Evolutionary conservation across 2,329 filamentous ascomycete genomes (phyloP).

Genomic region (Botrytis fragariae): DNA sequence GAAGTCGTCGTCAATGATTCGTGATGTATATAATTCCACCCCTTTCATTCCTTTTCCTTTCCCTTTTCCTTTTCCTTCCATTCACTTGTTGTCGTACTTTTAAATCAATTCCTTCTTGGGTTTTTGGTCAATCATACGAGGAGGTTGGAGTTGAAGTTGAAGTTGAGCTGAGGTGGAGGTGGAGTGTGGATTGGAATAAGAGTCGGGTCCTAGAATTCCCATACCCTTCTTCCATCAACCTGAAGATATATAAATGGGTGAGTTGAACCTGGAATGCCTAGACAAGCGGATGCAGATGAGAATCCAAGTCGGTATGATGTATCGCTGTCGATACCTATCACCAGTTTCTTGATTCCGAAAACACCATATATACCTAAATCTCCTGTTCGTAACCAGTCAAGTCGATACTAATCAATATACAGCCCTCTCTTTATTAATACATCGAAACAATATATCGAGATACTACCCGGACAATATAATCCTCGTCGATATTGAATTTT

Average conservation of each 20-base stretch:
- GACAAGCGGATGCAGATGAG: neutral
- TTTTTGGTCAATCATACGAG: neutral
- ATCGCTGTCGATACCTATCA: neutral
- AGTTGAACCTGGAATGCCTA: neutral
- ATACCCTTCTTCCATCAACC: too few species aligned
- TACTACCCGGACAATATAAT: neutral
- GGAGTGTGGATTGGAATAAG: neutral
- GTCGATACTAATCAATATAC: neutral
- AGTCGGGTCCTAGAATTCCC: neutral
- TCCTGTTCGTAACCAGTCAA: neutral
- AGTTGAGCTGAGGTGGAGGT: too few species aligned
- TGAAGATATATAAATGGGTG: too few species aligned
- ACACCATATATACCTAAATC: neutral
- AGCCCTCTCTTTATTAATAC: neutral
- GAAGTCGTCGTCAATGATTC: neutral
- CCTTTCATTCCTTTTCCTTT: neutral
- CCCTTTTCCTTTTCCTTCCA: neutral
- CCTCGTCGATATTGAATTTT: neutral
- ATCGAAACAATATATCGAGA: neutral
- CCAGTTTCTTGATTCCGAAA: too few species aligned
- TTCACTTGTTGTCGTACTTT: neutral
- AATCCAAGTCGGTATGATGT: neutral
- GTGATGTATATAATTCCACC: neutral
- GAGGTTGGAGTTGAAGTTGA: neutral
- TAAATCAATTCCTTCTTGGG: neutral